Base-by-base conservation (phyloP, 2,329 filamentous ascomycete genomes). In the Ustulina deusta region DNA sequence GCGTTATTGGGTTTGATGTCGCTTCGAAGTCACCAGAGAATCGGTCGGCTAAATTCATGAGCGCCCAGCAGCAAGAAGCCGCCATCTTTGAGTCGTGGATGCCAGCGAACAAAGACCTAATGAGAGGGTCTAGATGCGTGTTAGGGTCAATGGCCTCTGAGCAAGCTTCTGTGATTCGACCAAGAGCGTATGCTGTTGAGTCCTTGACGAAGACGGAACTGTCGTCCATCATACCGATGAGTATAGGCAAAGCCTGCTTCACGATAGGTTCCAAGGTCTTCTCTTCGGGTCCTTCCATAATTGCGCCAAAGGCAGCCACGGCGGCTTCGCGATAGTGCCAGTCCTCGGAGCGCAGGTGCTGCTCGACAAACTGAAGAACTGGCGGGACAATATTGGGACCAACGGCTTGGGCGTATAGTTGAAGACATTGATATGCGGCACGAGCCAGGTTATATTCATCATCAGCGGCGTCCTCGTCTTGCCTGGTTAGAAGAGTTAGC, bases 251-350 rank as follows among this genome's bases (percentile, higher is more conserved):
- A 69, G 94, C 96, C 80, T 97, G 95, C 84, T 97, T 97, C 77
- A 99, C 93, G 64, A 99, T 91, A 64, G 95, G 94, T 76, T 97
- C 93, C 60, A 99, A 85, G 57, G 95, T 89, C 83, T 93, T 93
- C 81, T 97, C 93, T 66, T 98, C 96, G 0, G 96, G 96, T 29
- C 96, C 96, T 78, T 99, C 96, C 94, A 99, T 97, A 75, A 99
- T 98, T 73, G 94, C 96, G 71, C 96, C 96, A 74, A 99, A 98
- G 20, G 96, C 94, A 67, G 96, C 97, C 36, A 99, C 96, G 58
- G 96, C 94, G 61, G 96, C 96, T 83, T 99, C 96, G 75, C 96
- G 90, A 80, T 90, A 89, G 80, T 97, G 94, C 96, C 96, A 99
- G 81, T 98, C 93, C 64, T 97, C 93, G 67, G 89, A 89, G 72